Conservation (phyloP, 1,139 yeast species). For the Entelexis paramagnoliae region DNA sequence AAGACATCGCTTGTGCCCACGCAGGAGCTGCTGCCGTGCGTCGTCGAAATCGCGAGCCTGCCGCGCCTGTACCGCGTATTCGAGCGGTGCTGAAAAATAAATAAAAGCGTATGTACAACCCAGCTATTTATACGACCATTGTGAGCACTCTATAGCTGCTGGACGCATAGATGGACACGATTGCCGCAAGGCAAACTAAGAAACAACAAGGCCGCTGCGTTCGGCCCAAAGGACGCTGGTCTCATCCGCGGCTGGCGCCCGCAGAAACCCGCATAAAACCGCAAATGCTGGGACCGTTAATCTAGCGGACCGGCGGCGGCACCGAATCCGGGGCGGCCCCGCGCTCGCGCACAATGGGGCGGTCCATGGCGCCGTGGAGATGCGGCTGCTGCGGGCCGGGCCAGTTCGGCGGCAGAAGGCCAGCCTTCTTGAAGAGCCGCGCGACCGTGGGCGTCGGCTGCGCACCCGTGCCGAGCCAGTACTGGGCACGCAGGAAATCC, state of each 20-base stretch:
- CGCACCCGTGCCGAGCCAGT: conserved; percentile 99
- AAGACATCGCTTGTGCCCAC: conserved; percentile 62
- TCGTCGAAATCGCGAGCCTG: conserved; percentile 78
- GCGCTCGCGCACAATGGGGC: conserved; percentile 16
- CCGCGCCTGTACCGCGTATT: conserved; percentile 88
- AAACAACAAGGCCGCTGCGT: too few species aligned
- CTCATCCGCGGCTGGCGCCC: too few species aligned
- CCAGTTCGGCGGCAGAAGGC: conserved; percentile 59
- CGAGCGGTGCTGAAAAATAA: conserved; percentile 58
- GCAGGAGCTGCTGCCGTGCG: conserved; percentile 40
- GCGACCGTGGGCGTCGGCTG: conserved; percentile 81
- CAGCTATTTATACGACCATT: neutral
- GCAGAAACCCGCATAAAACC: too few species aligned
- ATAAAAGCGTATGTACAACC: conserved; percentile 4
- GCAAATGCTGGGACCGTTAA: neutral
- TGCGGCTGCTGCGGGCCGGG: conserved; percentile 32
- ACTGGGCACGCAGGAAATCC: conserved; percentile 85
- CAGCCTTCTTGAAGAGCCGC: conserved; percentile 57
- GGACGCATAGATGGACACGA: too few species aligned
- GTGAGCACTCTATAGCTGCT: too few species aligned
- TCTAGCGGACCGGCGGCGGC: conserved; percentile 21
- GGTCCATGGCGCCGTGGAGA: conserved; percentile 12
- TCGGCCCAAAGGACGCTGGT: too few species aligned
- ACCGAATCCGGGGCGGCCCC: conserved; percentile 16
- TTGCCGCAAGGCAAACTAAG: too few species aligned